A percentile compares a stretch with the other conserved stretches of the same genome.
These are phyloP conservation scores for Saccharomyces jurei DNA, from an alignment of 805 yeast genomes.

Conservation along the genomic window DNA sequence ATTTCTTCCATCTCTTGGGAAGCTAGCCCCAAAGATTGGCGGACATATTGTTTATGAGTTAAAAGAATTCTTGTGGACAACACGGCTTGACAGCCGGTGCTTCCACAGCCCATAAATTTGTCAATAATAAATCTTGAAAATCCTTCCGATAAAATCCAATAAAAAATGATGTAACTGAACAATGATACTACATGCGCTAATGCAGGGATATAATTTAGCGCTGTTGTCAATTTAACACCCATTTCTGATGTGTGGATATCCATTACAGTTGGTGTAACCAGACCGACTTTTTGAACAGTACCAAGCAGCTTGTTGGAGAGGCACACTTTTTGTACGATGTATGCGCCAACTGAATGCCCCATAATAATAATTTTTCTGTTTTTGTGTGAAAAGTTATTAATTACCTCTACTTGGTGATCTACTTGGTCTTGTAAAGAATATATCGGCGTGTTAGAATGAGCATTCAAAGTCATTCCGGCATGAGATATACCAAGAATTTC, in stretches of 20 bases:
- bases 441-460: slow-evolving; percentile 13
- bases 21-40: slow-evolving; percentile 51
- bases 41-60: slow-evolving; percentile 37
- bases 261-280: slow-evolving; percentile 62
- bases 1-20: slow-evolving; percentile 51
- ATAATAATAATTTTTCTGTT: slow-evolving; percentile 30
- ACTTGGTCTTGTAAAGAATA: slow-evolving; percentile 48
- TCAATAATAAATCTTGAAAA: slow-evolving; percentile 16
- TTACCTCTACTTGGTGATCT: slow-evolving; percentile 46
- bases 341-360: slow-evolving; percentile 71
- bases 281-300: slow-evolving; percentile 41
- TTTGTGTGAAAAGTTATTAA: slow-evolving; percentile 30
- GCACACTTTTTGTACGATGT: slow-evolving; percentile 48
- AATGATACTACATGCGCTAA: slow-evolving; percentile 30
- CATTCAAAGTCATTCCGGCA: slow-evolving; percentile 42
- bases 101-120: slow-evolving; percentile 22
- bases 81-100: slow-evolving; percentile 29
- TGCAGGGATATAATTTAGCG: slow-evolving; percentile 18
- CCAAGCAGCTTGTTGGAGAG: slow-evolving; percentile 14
- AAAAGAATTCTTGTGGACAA: slow-evolving; percentile 38
- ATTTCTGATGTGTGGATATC: slow-evolving; percentile 45
- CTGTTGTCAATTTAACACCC: slow-evolving; percentile 30
- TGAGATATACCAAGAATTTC: slow-evolving; percentile 59
- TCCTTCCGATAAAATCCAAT: slow-evolving; percentile 25
- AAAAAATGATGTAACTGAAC: slow-evolving; percentile 18